A percentile compares a stretch with the other conserved stretches of the same genome.
Conservation (phyloP, 1,284 basidiomycete genomes). For the Trichosporon sp. region DNA sequence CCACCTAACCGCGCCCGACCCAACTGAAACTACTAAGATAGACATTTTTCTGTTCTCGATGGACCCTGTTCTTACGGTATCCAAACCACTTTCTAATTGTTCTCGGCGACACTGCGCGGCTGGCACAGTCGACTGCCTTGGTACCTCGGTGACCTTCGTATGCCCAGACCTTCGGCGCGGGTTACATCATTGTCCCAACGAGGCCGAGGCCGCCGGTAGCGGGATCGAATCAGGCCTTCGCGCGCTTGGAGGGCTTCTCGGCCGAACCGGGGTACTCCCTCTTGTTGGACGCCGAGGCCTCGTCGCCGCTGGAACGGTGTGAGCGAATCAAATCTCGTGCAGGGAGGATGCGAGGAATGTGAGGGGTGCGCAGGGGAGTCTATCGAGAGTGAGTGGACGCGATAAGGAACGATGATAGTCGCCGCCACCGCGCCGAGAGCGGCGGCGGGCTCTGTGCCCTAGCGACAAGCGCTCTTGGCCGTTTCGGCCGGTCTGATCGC, state of each 20-base stretch:
- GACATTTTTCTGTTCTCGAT: neutral
- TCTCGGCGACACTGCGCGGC: neutral
- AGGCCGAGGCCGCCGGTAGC: neutral
- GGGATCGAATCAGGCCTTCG: slow-evolving; percentile 8
- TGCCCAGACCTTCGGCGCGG: neutral
- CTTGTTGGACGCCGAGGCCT: slow-evolving; percentile 13
- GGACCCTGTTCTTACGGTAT: neutral
- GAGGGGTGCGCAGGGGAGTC: neutral
- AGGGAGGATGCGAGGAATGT: neutral
- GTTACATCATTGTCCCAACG: neutral
- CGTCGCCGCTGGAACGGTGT: slow-evolving; percentile 11
- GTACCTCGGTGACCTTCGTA: neutral
- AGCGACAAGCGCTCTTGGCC: neutral
- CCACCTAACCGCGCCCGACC: neutral
- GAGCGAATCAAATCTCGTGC: slow-evolving; percentile 4
- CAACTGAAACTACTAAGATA: neutral
- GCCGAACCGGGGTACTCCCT: slow-evolving; percentile 22
- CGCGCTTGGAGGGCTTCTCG: slow-evolving; percentile 22
- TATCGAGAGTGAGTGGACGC: neutral
- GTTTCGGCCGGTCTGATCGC: neutral
- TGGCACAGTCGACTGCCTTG: neutral
- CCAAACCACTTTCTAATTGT: neutral
- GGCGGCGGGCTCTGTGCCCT: neutral
- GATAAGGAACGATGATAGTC: neutral
- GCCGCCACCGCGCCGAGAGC: neutral